A percentile compares a stretch with the other conserved stretches of the same genome.
phyloP scores from a whole-genome alignment of 164 flowering plant species.

The Taxillus chinensis region DNA sequence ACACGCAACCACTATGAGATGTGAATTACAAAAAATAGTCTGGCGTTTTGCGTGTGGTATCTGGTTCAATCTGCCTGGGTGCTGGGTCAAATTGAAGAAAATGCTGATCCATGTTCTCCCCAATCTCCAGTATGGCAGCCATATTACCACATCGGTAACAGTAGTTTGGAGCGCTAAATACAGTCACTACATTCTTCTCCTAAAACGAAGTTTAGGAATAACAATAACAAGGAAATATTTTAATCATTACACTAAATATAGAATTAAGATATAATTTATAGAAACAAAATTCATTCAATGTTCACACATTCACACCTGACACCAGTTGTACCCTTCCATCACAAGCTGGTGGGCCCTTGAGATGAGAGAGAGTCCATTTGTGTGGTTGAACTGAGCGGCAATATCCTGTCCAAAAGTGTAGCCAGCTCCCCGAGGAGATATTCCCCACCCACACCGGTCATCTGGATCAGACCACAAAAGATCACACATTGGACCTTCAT shows the following conservation, averaged over 20 bases:
- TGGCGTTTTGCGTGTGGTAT: conserved; percentile 79
- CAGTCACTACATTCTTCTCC: conserved; percentile 82
- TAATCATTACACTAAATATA: background rate
- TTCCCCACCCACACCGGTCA: conserved; percentile 86
- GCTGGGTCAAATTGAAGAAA: conserved; percentile 87
- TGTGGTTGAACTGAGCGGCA: conserved; percentile 70
- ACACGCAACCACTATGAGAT: conserved; percentile 11
- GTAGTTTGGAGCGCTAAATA: conserved; percentile 81
- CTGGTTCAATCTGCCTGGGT: conserved; percentile 79
- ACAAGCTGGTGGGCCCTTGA: conserved; percentile 91
- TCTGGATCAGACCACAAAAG: conserved; percentile 89
- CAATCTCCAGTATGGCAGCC: conserved; percentile 89
- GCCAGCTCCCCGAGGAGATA: conserved; percentile 85
- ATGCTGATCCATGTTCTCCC: conserved; percentile 81
- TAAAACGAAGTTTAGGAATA: conserved; percentile 6
- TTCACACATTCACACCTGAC: conserved; percentile 38
- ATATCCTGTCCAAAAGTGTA: conserved; percentile 88
- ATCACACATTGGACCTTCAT: conserved; percentile 92
- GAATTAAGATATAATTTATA: background rate
- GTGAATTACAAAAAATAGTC: conserved; percentile 66
- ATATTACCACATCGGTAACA: conserved; percentile 89
- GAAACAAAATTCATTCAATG: background rate
- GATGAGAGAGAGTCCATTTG: conserved; percentile 65
- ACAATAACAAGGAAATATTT: background rate
- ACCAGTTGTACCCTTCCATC: conserved; percentile 85